A percentile compares a stretch with the other conserved stretches of the same genome.
phyloP scores from a whole-genome alignment of 2,329 filamentous ascomycete species.

The Colletotrichum acutatum region DNA sequence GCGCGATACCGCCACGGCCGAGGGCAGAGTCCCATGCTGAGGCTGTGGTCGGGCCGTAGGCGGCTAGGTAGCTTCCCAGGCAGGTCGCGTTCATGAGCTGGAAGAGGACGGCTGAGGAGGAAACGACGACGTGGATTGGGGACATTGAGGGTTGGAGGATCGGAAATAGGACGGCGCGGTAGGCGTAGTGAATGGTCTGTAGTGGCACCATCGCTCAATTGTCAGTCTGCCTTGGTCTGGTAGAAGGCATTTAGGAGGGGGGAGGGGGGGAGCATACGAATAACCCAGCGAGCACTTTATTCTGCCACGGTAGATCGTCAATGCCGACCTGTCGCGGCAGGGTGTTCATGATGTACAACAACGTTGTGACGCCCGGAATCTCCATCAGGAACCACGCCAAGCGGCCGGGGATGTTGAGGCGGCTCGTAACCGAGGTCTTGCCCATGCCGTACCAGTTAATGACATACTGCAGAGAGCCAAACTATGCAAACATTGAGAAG shows the following conservation, averaged over 20 bases:
- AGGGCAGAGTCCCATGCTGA: constrained; percentile 58
- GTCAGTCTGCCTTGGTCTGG: neutral
- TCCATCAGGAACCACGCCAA: constrained; percentile 93
- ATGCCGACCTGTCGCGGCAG: constrained; percentile 71
- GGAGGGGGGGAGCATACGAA: constrained; percentile 57
- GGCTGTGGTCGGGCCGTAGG: constrained; percentile 77
- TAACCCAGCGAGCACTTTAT: constrained; percentile 78
- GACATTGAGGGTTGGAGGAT: constrained; percentile 92
- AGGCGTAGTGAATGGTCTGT: constrained; percentile 85
- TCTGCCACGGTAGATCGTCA: constrained; percentile 76
- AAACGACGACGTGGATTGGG: constrained; percentile 80
- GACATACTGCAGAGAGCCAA: constrained; percentile 79
- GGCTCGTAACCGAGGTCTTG: constrained; percentile 83
- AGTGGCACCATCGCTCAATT: neutral
- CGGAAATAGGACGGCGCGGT: constrained; percentile 87
- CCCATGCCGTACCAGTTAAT: constrained; percentile 89
- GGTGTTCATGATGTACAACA: constrained; percentile 82
- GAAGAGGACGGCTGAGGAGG: constrained; percentile 73
- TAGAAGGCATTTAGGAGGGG: neutral
- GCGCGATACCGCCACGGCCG: constrained; percentile 48
- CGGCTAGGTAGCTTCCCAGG: constrained; percentile 83
- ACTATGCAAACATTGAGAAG: constrained; percentile 55
- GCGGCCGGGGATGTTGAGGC: constrained; percentile 88
- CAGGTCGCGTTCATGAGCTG: constrained; percentile 84
- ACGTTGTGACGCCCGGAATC: constrained; percentile 76